Base-by-base conservation (phyloP, 2,329 filamentous ascomycete genomes). In the Lizonia empirigonia region DNA sequence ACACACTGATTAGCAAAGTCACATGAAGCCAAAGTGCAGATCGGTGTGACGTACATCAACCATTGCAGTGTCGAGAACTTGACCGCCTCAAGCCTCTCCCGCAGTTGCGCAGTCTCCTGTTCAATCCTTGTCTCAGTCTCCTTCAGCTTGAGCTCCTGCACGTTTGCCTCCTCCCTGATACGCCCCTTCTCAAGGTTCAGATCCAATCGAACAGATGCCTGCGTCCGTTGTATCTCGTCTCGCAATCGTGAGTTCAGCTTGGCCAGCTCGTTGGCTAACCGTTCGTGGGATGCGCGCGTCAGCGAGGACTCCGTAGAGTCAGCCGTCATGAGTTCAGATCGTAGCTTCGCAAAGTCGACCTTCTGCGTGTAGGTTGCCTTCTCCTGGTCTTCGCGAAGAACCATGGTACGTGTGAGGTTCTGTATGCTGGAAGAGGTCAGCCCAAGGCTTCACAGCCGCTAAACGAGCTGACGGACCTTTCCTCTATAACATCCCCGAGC, bases 41-140 rank as follows among this genome's bases (percentile, higher is more conserved):
- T 6, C 7, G 9, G 22, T 37, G 30, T 39, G 33, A 89, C 90
- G 69, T 88, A 92, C 87, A 97, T 97, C 62, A 99, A 78, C 94
- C 94, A 99, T 80, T 99, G 94, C 73, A 99, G 76, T 27, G 94
- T 97, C 70, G 91, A 91, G 76, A 97, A 97, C 81, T 99, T 99
- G 74, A 99, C 94, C 62, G 91, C 89, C 78, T 99, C 94, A 38
- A 99, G 81, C 77, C 95, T 88, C 79, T 97, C 94, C 61, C 91
- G 81, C 69, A 99, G 74, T 24, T 89, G 88, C 32, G 93, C 93
- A 45, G 94, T 91, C 79, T 97, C 94, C 77, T 97, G 93, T 79
- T 99, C 94, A 67, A 99, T 97, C 76, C 95, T 87, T 50, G 92
- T 96, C 78, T 99, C 94, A 10, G 94, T 97, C 82, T 99, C 94